These are phyloP conservation scores for Pythium vanterpoolii DNA, from an alignment of 352 stramenopile species.

Conservation along the genomic window DNA sequence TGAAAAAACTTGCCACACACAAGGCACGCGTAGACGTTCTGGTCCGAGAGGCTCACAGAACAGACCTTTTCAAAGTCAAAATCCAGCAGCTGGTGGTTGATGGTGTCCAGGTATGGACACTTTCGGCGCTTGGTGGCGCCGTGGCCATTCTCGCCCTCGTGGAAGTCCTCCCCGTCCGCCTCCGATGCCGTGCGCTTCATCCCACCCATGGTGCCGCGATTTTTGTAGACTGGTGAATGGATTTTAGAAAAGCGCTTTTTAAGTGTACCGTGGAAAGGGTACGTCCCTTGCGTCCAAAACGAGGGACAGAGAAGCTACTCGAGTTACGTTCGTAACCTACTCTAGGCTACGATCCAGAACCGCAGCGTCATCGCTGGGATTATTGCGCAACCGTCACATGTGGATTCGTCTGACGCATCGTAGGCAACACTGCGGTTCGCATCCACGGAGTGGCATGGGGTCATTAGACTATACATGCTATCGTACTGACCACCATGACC, in stretches of 20 bases:
- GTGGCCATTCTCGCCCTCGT: constrained; percentile 18
- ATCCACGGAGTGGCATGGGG: too few relatives aligned
- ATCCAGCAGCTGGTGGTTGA: constrained; percentile 96
- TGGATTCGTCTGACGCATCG: background rate
- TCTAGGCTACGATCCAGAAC: too few relatives aligned
- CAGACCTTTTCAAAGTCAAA: constrained; percentile 99
- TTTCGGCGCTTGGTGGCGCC: constrained; percentile 67
- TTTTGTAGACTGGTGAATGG: background rate
- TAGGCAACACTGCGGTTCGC: background rate
- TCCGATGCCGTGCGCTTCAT: constrained; percentile 50
- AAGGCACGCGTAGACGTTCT: constrained; percentile 98
- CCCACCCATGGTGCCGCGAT: constrained; percentile 1
- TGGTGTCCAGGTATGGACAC: constrained; percentile 98
- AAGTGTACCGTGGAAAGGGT: background rate
- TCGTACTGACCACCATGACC: too few relatives aligned
- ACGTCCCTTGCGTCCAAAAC: background rate
- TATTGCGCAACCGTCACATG: too few relatives aligned
- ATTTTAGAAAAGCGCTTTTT: background rate
- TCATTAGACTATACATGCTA: too few relatives aligned
- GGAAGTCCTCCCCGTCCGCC: constrained; percentile 1
- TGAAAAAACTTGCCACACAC: constrained; percentile 99
- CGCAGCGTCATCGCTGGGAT: background rate
- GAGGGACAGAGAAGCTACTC: background rate
- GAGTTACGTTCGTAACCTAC: background rate
- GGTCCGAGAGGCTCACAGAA: constrained; percentile 93